Conservation (phyloP, 2,329 filamentous ascomycete species). For the Clarireedia monteithiana region DNA sequence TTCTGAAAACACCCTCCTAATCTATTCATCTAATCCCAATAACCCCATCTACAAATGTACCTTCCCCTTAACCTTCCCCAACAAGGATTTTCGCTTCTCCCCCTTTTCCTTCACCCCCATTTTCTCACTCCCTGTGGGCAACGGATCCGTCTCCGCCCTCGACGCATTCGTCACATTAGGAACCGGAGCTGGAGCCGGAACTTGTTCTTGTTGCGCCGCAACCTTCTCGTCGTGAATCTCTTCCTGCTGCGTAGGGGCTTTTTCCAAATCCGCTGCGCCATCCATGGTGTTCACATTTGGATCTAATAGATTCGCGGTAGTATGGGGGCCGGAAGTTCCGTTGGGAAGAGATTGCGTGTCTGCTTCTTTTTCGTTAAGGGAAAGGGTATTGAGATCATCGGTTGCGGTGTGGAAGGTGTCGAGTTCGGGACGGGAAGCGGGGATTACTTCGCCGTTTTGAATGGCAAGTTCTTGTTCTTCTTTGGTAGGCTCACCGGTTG, state of each 20-base stretch:
- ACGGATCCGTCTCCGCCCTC: neutral
- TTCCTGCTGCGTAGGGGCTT: constrained; percentile 1
- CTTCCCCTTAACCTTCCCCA: constrained; percentile 6
- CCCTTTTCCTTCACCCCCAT: neutral
- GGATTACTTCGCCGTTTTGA: constrained; percentile 18
- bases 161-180: neutral
- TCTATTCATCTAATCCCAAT: neutral
- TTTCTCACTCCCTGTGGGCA: neutral
- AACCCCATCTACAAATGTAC: neutral
- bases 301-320: neutral
- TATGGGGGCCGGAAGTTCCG: constrained; percentile 2
- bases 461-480: constrained; percentile 2
- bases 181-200: neutral
- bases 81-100: constrained; percentile 1
- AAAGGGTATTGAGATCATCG: constrained; percentile 11
- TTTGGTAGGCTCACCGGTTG: neutral
- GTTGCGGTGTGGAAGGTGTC: constrained; percentile 19
- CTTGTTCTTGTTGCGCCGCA: neutral
- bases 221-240: neutral
- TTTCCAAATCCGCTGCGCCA: constrained; percentile 1
- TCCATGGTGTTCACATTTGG: neutral
- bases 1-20: neutral
- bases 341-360: constrained; percentile 5
- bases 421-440: constrained; percentile 18
- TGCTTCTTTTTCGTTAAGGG: constrained; percentile 16